Percentiles rank a stretch among this genome's conserved stretches.
Conservation (phyloP, 1,284 basidiomycete genomes). For the Vanrija pseudolonga region DNA sequence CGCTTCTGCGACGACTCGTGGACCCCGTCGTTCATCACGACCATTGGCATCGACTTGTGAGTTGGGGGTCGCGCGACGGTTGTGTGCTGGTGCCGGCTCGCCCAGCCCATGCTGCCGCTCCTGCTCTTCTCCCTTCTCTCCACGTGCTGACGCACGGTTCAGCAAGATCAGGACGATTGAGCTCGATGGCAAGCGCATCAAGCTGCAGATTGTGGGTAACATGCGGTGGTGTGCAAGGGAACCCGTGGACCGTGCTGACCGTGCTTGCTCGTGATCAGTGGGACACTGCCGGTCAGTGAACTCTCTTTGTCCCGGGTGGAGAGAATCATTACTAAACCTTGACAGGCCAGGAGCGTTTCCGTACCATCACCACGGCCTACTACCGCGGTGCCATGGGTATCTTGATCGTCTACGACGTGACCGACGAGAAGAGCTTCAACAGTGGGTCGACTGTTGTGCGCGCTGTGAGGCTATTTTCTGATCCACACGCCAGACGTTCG, state of each 20-base stretch:
- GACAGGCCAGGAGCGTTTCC: constrained; percentile 88
- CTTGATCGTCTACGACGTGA: constrained; percentile 96
- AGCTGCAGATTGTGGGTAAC: constrained; percentile 89
- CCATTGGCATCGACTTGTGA: constrained; percentile 64
- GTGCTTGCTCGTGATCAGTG: constrained; percentile 57
- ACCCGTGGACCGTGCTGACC: neutral
- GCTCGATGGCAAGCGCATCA: constrained; percentile 98
- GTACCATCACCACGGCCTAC: constrained; percentile 99
- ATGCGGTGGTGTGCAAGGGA: neutral
- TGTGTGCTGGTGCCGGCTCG: neutral
- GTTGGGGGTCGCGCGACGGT: constrained; percentile 7
- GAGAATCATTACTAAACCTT: neutral
- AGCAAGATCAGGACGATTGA: constrained; percentile 90
- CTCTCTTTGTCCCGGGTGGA: neutral
- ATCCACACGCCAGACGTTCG: constrained; percentile 70
- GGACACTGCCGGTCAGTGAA: constrained; percentile 78
- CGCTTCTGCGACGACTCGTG: constrained; percentile 99
- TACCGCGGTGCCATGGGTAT: constrained; percentile 99
- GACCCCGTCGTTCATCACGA: constrained; percentile 99
- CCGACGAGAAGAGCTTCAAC: constrained; percentile 95
- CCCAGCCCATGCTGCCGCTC: neutral
- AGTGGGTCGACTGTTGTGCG: constrained; percentile 59
- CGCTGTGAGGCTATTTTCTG: neutral
- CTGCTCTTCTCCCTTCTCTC: neutral
- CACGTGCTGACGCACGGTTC: constrained; percentile 5